Percentiles rank a stretch among this genome's conserved stretches.
Conservation (phyloP, 768 basidiomycete genomes). For the Hydnomerulius pinastri region DNA sequence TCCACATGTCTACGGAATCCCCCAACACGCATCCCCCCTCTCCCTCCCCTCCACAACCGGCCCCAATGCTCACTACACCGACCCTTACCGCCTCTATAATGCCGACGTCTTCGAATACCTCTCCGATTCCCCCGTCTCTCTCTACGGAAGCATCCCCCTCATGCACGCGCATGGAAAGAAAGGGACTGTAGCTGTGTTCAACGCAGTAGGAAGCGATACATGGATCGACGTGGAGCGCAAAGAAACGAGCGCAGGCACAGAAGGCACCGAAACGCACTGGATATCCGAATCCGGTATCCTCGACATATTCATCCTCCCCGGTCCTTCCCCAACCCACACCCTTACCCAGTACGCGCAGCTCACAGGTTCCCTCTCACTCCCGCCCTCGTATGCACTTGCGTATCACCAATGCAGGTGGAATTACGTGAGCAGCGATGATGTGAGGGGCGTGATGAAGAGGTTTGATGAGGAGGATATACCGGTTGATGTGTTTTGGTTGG, state of each 20-base stretch:
- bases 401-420: conserved; percentile 99
- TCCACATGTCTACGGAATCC: conserved; percentile 91
- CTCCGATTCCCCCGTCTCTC: conserved; percentile 71
- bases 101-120: conserved; percentile 96
- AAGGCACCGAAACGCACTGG: conserved; percentile 91
- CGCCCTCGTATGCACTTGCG: conserved; percentile 86
- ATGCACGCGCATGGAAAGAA: conserved; percentile 90
- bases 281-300: conserved; percentile 96
- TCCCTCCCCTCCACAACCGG: conserved; percentile 88
- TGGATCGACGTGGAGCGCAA: conserved; percentile 90
- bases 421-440: conserved; percentile 87
- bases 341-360: conserved; percentile 85
- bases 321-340: conserved; percentile 79
- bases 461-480: conserved; percentile 97
- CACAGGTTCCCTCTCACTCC: conserved; percentile 86
- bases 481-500: conserved; percentile 95
- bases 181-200: conserved; percentile 89
- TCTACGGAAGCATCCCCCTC: conserved; percentile 91
- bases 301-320: conserved; percentile 91
- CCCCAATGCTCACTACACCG: conserved; percentile 71
- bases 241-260: conserved; percentile 35
- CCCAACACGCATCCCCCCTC: conserved; percentile 91
- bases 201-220: conserved; percentile 86
- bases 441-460: conserved; percentile 77
- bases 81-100: conserved; percentile 95